A percentile compares a stretch with the other conserved stretches of the same genome.
phyloP scores from a whole-genome alignment of 345 rosid species.

The Microthlaspi erraticum region DNA sequence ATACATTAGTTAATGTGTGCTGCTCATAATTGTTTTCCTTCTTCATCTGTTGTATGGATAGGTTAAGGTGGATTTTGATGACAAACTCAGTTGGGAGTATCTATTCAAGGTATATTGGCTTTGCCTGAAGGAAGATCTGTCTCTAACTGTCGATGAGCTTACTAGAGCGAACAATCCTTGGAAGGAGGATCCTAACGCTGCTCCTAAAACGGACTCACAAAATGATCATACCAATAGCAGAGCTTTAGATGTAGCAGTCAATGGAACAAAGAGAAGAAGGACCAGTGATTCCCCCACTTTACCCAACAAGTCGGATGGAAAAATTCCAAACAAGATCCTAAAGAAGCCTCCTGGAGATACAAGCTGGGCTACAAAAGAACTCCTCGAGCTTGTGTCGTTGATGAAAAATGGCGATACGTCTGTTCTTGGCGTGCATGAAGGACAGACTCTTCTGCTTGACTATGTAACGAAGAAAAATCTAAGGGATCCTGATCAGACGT shows the following conservation, averaged over 20 bases:
- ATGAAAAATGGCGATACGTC: constrained; percentile 80
- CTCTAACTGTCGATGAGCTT: constrained; percentile 72
- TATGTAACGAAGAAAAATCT: constrained; percentile 70
- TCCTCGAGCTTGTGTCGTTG: constrained; percentile 76
- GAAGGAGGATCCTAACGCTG: constrained; percentile 53
- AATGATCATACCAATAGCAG: constrained; percentile 45
- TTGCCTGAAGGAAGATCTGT: constrained; percentile 68
- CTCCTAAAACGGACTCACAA: constrained; percentile 41
- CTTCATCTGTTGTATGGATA: constrained; percentile 34
- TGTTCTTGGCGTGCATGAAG: constrained; percentile 61
- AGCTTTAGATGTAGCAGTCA: constrained; percentile 51
- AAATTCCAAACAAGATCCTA: constrained; percentile 39
- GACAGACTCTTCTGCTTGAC: constrained; percentile 76
- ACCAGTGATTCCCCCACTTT: constrained; percentile 44
- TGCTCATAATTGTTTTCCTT: constrained; percentile 18
- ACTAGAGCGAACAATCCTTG: constrained; percentile 80
- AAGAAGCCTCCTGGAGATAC: constrained; percentile 44
- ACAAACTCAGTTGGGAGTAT: constrained; percentile 96
- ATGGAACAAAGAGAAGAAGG: constrained; percentile 62
- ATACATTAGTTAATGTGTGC: constrained; percentile 15
- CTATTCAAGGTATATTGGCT: constrained; percentile 94
- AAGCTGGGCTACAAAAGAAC: constrained; percentile 88
- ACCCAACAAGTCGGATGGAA: constrained; percentile 44
- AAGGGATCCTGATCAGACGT: constrained; percentile 71
- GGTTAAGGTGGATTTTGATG: constrained; percentile 99